These are phyloP conservation scores for Plantago ovata DNA, from an alignment of 257 asterid species.

Conservation along the genomic window DNA sequence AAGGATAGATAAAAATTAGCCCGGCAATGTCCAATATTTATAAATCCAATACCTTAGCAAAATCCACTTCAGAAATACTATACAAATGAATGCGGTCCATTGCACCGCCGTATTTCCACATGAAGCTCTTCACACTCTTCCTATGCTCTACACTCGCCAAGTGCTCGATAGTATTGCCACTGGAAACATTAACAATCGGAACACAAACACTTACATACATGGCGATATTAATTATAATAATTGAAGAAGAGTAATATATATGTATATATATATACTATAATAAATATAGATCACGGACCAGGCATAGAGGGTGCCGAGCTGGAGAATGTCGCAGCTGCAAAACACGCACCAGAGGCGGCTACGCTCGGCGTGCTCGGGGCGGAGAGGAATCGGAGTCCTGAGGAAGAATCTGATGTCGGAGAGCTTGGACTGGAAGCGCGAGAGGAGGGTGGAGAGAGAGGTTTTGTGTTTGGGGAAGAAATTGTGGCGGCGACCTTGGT, in stretches of 20 bases:
- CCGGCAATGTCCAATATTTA: constrained; percentile 4
- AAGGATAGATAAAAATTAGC: constrained; percentile 3
- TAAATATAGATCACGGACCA: constrained; percentile 35
- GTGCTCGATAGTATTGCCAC: constrained; percentile 65
- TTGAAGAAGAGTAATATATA: no score
- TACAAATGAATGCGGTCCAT: constrained; percentile 52
- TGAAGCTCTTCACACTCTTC: constrained; percentile 70
- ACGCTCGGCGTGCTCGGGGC: constrained; percentile 48
- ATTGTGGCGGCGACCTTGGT: constrained; percentile 74
- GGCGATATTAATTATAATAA: background rate
- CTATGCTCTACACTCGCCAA: constrained; percentile 74
- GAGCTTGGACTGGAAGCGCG: constrained; percentile 71
- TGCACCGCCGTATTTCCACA: constrained; percentile 80
- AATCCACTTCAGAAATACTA: constrained; percentile 54
- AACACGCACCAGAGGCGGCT: constrained; percentile 76
- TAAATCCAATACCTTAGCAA: constrained; percentile 45
- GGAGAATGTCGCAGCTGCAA: constrained; percentile 56
- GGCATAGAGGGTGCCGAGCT: constrained; percentile 53
- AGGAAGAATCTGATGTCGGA: constrained; percentile 51
- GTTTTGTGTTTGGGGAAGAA: constrained; percentile 71
- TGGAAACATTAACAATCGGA: constrained; percentile 30
- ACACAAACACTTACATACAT: constrained; percentile 7
- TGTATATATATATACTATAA: background rate
- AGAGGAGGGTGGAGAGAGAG: constrained; percentile 51
- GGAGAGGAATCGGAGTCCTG: constrained; percentile 45